Evolutionary conservation across 225 moss, liverwort and hornwort species (phyloP).

Genomic region (Pseudisothecium myosuroides): DNA sequence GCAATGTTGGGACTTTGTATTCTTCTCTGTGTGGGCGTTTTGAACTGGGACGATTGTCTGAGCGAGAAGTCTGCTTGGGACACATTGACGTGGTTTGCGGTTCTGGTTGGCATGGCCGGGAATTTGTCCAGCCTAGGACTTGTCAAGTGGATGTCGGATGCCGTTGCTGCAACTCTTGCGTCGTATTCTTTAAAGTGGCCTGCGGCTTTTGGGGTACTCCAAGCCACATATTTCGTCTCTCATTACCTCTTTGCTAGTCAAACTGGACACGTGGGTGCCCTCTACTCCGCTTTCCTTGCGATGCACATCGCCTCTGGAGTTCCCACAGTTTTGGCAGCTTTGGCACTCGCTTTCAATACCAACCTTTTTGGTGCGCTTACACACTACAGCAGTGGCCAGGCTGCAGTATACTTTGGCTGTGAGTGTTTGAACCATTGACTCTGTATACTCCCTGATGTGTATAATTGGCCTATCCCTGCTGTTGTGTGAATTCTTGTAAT

Average conservation of each 20-base stretch:
- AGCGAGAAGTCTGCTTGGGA: slow-evolving; percentile 98
- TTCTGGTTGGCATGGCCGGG: slow-evolving; percentile 92
- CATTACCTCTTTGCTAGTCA: slow-evolving; percentile 98
- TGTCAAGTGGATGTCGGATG: slow-evolving; percentile 86
- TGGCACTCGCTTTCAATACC: slow-evolving; percentile 81
- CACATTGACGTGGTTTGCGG: slow-evolving; percentile 97
- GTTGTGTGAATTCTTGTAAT: background rate
- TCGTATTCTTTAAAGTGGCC: slow-evolving; percentile 85
- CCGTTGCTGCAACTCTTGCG: slow-evolving; percentile 65
- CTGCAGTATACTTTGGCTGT: slow-evolving; percentile 95
- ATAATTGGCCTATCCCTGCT: background rate
- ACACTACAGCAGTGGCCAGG: slow-evolving; percentile 99
- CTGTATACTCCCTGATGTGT: background rate
- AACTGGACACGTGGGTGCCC: slow-evolving; percentile 94
- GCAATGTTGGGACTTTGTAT: slow-evolving; percentile 97
- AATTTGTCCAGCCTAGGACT: slow-evolving; percentile 82
- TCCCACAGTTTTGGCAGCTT: slow-evolving; percentile 67
- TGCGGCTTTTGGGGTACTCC: slow-evolving; percentile 83
- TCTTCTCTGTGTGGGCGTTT: slow-evolving; percentile 71
- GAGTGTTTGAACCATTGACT: background rate
- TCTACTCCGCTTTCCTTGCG: slow-evolving; percentile 93
- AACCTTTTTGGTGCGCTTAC: slow-evolving; percentile 93
- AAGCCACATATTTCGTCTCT: slow-evolving; percentile 79
- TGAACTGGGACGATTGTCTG: slow-evolving; percentile 97
- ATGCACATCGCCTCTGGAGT: slow-evolving; percentile 98